phyloP scores from a whole-genome alignment of 116 monocot genomes.

The Trichopus zeylanicus region DNA sequence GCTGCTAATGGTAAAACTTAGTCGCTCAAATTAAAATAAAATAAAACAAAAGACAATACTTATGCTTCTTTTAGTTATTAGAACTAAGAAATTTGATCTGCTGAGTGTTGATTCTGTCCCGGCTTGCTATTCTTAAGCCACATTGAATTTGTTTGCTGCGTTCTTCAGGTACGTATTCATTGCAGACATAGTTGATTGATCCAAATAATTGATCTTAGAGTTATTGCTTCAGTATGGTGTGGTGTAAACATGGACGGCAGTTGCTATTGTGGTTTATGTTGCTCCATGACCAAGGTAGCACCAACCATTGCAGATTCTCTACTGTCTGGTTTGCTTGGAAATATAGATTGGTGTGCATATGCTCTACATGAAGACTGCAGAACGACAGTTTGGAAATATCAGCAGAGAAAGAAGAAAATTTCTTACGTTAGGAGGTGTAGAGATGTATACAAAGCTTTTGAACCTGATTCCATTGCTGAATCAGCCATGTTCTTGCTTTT shows the following conservation, averaged over 20 bases:
- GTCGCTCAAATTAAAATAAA: too few species aligned
- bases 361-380: conserved; percentile 85
- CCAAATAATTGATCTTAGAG: conserved; percentile 72
- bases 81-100: neutral
- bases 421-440: conserved; percentile 52
- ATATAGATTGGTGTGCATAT: conserved; percentile 35
- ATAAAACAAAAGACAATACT: too few species aligned
- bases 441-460: conserved; percentile 67
- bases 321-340: conserved; percentile 41
- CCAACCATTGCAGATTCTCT: conserved; percentile 45
- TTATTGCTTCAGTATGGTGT: conserved; percentile 69
- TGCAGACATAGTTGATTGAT: conserved; percentile 71
- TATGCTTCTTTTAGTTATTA: neutral
- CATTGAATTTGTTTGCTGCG: conserved; percentile 4
- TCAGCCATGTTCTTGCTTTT: conserved; percentile 54
- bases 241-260: conserved; percentile 35
- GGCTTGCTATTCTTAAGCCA: neutral
- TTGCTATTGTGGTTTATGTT: too few species aligned
- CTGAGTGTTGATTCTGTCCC: too few species aligned
- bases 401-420: conserved; percentile 68
- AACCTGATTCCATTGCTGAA: conserved; percentile 54
- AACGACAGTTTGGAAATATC: conserved; percentile 91
- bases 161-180: conserved; percentile 80
- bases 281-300: conserved; percentile 26
- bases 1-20: too few species aligned